phyloP scores from a whole-genome alignment of 2,329 filamentous ascomycete genomes.

The Beauveria asiatica region DNA sequence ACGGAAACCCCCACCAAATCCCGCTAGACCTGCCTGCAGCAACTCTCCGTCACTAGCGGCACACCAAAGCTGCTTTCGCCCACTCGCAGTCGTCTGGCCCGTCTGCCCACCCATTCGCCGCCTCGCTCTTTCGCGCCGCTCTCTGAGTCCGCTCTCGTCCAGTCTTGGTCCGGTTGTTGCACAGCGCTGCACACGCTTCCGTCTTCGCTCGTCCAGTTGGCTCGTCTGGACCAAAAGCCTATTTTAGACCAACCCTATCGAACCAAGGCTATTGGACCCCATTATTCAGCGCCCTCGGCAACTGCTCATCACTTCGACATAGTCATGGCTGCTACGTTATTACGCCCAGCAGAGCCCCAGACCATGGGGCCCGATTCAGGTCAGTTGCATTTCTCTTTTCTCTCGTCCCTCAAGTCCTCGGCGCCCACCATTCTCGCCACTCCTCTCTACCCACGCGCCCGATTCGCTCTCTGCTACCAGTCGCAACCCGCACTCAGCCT shows the following conservation, averaged over 20 bases:
- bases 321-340: not conserved
- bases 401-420: not conserved
- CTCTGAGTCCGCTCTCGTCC: slow-evolving; percentile 1
- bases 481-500: slow-evolving; percentile 1
- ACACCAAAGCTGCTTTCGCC: not conserved
- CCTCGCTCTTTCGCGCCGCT: slow-evolving; percentile 10
- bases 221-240: not conserved
- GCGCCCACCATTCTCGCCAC: slow-evolving; percentile 4
- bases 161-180: not conserved
- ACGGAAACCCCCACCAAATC: slow-evolving; percentile 3
- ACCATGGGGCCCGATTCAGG: slow-evolving; percentile 7
- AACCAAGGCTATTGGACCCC: too few species aligned
- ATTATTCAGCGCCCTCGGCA: not conserved
- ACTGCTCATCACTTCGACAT: not conserved
- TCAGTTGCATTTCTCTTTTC: slow-evolving; percentile 3
- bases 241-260: not conserved
- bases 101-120: slow-evolving; percentile 1
- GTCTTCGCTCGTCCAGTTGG: not conserved
- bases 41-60: slow-evolving; percentile 1
- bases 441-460: slow-evolving; percentile 3
- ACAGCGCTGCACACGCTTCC: not conserved
- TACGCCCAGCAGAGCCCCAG: slow-evolving; percentile 3
- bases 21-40: slow-evolving; percentile 5
- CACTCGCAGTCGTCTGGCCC: not conserved
- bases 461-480: not conserved